A percentile compares a stretch with the other conserved stretches of the same genome.
Conservation (phyloP, 2,329 filamentous ascomycete genomes). For the Lecanicillium sp. region DNA sequence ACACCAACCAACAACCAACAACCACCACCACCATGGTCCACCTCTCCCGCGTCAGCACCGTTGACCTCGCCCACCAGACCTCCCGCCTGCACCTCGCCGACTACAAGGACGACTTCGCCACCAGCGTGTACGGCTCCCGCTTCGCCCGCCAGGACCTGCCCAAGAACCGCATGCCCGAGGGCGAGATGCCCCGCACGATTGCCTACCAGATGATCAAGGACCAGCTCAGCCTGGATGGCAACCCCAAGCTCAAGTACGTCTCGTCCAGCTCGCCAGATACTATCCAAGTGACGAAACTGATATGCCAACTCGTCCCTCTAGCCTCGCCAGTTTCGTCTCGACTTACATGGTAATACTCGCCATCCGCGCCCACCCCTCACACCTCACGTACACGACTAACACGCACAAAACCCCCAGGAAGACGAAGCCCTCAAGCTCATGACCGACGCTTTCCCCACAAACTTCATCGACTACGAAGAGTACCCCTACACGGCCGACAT, state of each 20-base stretch:
- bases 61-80: slow-evolving; percentile 33
- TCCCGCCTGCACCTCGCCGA: slow-evolving; percentile 42
- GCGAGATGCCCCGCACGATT: slow-evolving; percentile 83
- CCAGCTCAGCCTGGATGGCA: slow-evolving; percentile 84
- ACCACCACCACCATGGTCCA: slow-evolving; percentile 9
- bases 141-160: slow-evolving; percentile 80
- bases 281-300: background rate
- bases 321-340: slow-evolving; percentile 86
- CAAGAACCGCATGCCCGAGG: slow-evolving; percentile 77
- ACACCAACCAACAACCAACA: background rate
- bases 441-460: slow-evolving; percentile 86
- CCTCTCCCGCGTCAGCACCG: slow-evolving; percentile 13
- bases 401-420: slow-evolving; percentile 50
- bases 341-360: slow-evolving; percentile 79
- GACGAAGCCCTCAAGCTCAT: slow-evolving; percentile 95
- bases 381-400: background rate
- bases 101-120: slow-evolving; percentile 56
- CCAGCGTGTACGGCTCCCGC: slow-evolving; percentile 80
- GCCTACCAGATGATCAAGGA: slow-evolving; percentile 98
- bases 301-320: slow-evolving; percentile 28
- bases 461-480: slow-evolving; percentile 89
- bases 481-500: slow-evolving; percentile 77
- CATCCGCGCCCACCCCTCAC: slow-evolving; percentile 13
- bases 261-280: slow-evolving; percentile 20
- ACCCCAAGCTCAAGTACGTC: slow-evolving; percentile 74